These are phyloP conservation scores for Metschnikowia kofuensis DNA, from an alignment of 805 yeast species.

Conservation along the genomic window DNA sequence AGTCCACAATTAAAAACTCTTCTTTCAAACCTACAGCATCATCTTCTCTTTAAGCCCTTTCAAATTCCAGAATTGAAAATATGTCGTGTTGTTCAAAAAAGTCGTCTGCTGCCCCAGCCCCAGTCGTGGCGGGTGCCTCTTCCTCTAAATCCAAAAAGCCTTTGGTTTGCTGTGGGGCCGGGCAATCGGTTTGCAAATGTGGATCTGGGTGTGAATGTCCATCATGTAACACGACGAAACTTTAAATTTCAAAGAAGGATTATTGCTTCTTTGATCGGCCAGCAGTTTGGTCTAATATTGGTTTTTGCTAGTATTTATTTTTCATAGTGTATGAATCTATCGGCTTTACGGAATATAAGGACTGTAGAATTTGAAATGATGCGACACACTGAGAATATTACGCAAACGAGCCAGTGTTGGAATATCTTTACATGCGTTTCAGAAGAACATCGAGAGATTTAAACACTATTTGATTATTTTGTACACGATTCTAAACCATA, in stretches of 20 bases:
- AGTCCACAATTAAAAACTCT: not conserved
- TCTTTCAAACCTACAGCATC: not conserved
- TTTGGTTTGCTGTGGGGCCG: conserved; percentile 25
- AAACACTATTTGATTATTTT: not conserved
- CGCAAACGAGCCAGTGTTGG: too few species aligned
- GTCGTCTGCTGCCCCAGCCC: conserved; percentile 10
- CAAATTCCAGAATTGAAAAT: not conserved
- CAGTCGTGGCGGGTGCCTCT: conserved; percentile 11
- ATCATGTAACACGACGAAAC: conserved; percentile 43
- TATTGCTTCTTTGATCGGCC: not conserved
- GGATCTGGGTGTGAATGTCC: conserved; percentile 39
- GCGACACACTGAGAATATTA: too few species aligned
- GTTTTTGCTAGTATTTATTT: not conserved
- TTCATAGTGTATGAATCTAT: not conserved
- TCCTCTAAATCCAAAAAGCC: conserved; percentile 14
- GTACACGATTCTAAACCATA: conserved; percentile 5
- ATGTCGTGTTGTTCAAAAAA: conserved; percentile 20
- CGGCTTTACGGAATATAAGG: not conserved
- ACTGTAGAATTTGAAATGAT: too few species aligned
- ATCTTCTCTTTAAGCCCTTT: not conserved
- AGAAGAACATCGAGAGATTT: too few species aligned
- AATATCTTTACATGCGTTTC: too few species aligned
- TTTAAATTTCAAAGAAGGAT: conserved; percentile 19
- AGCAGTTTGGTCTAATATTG: not conserved
- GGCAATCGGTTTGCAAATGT: conserved; percentile 38